Conservation (phyloP, 2,329 filamentous ascomycete species). For the Aspergillus quadrilineatus region DNA sequence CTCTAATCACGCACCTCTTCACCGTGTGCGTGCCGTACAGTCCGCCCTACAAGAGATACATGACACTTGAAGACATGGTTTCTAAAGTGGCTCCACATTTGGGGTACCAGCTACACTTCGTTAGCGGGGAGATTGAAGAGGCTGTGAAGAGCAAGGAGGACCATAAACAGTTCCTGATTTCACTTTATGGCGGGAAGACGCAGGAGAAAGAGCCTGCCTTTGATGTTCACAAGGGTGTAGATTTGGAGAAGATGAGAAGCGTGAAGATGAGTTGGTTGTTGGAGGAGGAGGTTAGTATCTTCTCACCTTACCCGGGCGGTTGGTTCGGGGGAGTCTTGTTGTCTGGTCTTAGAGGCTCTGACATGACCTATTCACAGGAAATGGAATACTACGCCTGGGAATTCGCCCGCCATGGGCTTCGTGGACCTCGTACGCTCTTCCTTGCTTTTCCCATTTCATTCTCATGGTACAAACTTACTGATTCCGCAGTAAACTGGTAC, state of each 20-base stretch:
- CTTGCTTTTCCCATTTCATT: background rate
- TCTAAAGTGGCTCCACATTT: slow-evolving; percentile 64
- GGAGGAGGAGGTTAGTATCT: slow-evolving; percentile 53
- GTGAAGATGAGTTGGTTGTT: slow-evolving; percentile 61
- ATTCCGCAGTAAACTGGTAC: slow-evolving; percentile 73
- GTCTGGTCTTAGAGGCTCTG: too few relatives aligned
- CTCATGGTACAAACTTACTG: background rate
- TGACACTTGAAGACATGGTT: slow-evolving; percentile 61
- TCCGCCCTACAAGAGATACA: slow-evolving; percentile 54
- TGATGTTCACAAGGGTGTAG: slow-evolving; percentile 59
- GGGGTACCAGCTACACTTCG: slow-evolving; percentile 80
- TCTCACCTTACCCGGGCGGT: too few relatives aligned
- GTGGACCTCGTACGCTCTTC: slow-evolving; percentile 62
- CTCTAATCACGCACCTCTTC: slow-evolving; percentile 72
- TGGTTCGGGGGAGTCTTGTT: too few relatives aligned
- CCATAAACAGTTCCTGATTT: slow-evolving; percentile 68
- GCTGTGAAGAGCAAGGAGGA: slow-evolving; percentile 58
- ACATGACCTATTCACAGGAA: slow-evolving; percentile 46
- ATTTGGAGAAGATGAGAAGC: slow-evolving; percentile 61
- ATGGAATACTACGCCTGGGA: slow-evolving; percentile 73
- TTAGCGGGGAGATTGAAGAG: slow-evolving; percentile 64
- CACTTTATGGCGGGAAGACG: slow-evolving; percentile 66
- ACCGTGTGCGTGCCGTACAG: slow-evolving; percentile 75
- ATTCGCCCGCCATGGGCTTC: slow-evolving; percentile 70
- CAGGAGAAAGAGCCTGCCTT: slow-evolving; percentile 59